These are phyloP conservation scores for Pythium oligandrum DNA, from an alignment of 352 stramenopile genomes.

Conservation along the genomic window DNA sequence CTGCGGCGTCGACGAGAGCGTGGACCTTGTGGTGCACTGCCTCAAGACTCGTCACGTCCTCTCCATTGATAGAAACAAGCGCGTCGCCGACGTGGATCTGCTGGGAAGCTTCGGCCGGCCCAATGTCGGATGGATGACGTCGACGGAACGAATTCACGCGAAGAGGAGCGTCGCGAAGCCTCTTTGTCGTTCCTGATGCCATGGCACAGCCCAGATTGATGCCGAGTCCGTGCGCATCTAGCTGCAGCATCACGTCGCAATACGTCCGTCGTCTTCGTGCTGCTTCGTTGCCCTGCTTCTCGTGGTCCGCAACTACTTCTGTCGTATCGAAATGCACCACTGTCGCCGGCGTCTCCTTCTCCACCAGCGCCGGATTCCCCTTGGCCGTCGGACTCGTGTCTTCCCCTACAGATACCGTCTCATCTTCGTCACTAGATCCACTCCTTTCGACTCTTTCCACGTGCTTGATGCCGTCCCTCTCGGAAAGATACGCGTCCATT, in stretches of 20 bases:
- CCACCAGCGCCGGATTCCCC: not conserved
- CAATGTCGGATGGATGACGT: conserved; percentile 26
- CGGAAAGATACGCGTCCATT: conserved; percentile 1
- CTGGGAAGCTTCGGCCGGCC: conserved; percentile 38
- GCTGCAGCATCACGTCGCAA: conserved; percentile 45
- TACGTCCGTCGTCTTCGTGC: conserved; percentile 6
- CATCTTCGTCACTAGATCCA: not conserved
- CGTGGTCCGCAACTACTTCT: not conserved
- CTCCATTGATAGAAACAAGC: conserved; percentile 36
- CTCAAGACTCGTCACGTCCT: conserved; percentile 25
- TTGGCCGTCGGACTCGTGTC: not conserved
- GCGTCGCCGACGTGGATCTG: conserved; percentile 43
- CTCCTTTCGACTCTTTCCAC: not conserved
- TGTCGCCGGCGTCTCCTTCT: not conserved
- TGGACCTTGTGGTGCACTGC: conserved; percentile 17
- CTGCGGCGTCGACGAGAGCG: conserved; percentile 1
- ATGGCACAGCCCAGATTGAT: conserved; percentile 23
- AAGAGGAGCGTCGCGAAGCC: too few species aligned
- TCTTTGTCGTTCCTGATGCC: too few species aligned
- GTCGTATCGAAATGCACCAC: not conserved
- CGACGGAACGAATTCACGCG: conserved; percentile 47
- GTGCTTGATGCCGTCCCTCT: not conserved
- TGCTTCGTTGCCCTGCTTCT: conserved; percentile 8
- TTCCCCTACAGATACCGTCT: not conserved
- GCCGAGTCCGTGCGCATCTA: conserved; percentile 37